Percentiles rank a stretch among this genome's conserved stretches.
phyloP scores from a whole-genome alignment of 192 early-diverging fungal species.

The Coemansia sp. region DNA sequence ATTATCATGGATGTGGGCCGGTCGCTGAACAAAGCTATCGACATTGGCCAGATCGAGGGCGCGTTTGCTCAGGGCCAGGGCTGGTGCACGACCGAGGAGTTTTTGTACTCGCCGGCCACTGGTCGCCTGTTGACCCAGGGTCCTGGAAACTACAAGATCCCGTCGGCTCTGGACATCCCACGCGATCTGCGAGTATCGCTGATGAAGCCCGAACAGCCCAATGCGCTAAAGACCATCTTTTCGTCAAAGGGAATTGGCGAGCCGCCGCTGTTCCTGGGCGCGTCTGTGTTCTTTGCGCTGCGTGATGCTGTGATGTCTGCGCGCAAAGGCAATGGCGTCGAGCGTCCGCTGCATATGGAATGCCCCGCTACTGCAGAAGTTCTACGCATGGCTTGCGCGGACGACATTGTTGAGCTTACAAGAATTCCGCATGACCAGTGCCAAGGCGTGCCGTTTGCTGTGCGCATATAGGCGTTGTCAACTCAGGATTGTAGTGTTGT shows the following conservation, averaged over 20 bases:
- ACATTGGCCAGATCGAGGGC: slow-evolving; percentile 89
- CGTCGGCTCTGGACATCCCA: slow-evolving; percentile 79
- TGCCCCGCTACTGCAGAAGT: slow-evolving; percentile 78
- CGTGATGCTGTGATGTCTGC: slow-evolving; percentile 74
- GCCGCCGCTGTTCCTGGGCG: slow-evolving; percentile 82
- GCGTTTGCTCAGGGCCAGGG: slow-evolving; percentile 84
- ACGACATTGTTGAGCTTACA: slow-evolving; percentile 56
- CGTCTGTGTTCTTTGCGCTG: slow-evolving; percentile 76
- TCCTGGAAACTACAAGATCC: slow-evolving; percentile 87
- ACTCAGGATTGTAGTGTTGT: not conserved
- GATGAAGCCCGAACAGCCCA: slow-evolving; percentile 56
- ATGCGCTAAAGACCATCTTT: slow-evolving; percentile 69
- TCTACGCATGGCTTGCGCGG: slow-evolving; percentile 70
- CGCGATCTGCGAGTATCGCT: slow-evolving; percentile 75
- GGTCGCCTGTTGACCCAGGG: slow-evolving; percentile 80
- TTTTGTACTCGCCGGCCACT: slow-evolving; percentile 65
- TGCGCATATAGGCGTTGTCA: slow-evolving; percentile 26
- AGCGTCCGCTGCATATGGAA: slow-evolving; percentile 58
- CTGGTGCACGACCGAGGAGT: slow-evolving; percentile 83
- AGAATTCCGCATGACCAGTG: slow-evolving; percentile 23
- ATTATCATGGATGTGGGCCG: slow-evolving; percentile 84
- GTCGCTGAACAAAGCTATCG: slow-evolving; percentile 82
- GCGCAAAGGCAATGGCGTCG: slow-evolving; percentile 45
- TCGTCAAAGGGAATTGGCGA: slow-evolving; percentile 85
- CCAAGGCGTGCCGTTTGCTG: slow-evolving; percentile 36